phyloP scores from a whole-genome alignment of 2,329 filamentous ascomycete genomes.

The Aspergillus hiratsukae region DNA sequence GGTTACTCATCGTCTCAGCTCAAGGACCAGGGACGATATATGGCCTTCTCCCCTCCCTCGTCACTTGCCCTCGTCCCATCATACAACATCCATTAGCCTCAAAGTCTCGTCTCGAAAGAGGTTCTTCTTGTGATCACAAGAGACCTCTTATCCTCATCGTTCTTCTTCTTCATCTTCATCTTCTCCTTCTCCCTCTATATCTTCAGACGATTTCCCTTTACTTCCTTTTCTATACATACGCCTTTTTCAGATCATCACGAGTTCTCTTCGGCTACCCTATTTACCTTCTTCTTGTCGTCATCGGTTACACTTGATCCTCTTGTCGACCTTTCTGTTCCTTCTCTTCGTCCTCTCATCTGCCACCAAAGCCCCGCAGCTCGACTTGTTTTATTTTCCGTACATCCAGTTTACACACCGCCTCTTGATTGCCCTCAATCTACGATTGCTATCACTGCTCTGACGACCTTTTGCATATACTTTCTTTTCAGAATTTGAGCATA shows the following conservation, averaged over 20 bases:
- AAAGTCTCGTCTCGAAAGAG: conserved; percentile 11
- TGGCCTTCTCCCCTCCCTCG: conserved; percentile 17
- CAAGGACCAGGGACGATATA: conserved; percentile 6
- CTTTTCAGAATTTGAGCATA: conserved; percentile 7
- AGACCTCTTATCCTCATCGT: conserved; percentile 3
- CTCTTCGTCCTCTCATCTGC: conserved; percentile 5
- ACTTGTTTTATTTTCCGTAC: conserved; percentile 9
- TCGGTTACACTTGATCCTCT: not conserved
- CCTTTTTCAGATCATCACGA: conserved; percentile 4
- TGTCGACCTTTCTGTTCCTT: not conserved
- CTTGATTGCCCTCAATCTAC: conserved; percentile 9
- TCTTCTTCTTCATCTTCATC: not conserved
- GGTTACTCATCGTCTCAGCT: not conserved
- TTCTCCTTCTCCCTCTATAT: not conserved
- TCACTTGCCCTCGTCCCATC: conserved; percentile 12
- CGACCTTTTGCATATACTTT: conserved; percentile 5
- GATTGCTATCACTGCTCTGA: not conserved
- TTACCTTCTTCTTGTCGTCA: not conserved
- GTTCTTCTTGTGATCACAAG: conserved; percentile 11
- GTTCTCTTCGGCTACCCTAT: conserved; percentile 1
- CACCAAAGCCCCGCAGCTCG: conserved; percentile 15
- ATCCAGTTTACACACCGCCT: conserved; percentile 20
- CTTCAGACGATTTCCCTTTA: conserved; percentile 11
- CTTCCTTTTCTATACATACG: conserved; percentile 7
- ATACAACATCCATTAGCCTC: conserved; percentile 7